Conservation (phyloP, 768 basidiomycete species). For the Lactarius deliciosus region DNA sequence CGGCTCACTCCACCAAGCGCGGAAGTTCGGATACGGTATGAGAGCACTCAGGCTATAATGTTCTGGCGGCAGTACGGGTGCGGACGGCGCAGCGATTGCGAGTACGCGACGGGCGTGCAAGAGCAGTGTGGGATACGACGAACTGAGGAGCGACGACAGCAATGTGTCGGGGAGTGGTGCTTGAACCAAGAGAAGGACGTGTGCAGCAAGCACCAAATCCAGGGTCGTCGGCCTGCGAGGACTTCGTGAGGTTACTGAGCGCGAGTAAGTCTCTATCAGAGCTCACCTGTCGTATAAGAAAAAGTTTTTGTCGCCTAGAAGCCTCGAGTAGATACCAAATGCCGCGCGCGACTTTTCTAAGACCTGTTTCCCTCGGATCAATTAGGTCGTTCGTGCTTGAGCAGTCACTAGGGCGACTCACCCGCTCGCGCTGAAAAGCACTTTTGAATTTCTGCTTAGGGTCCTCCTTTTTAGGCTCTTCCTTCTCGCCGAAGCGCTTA, state of each 20-base stretch:
- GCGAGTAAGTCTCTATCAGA: not conserved
- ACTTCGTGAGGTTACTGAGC: conserved; percentile 4
- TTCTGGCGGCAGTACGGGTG: conserved; percentile 31
- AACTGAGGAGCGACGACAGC: conserved; percentile 52
- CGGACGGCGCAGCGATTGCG: conserved; percentile 35
- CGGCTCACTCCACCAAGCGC: conserved; percentile 36
- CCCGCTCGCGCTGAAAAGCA: conserved; percentile 67
- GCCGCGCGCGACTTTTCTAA: conserved; percentile 55
- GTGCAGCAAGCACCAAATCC: conserved; percentile 67
- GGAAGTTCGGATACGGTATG: conserved; percentile 23
- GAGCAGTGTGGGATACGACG: conserved; percentile 56
- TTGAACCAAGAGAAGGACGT: conserved; percentile 57
- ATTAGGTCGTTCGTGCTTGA: conserved; percentile 7
- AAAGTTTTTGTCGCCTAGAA: conserved; percentile 52
- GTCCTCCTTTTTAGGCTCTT: conserved; percentile 36
- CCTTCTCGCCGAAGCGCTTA: conserved; percentile 36
- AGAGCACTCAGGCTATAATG: conserved; percentile 40
- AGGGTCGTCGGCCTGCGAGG: conserved; percentile 54
- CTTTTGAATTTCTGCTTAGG: conserved; percentile 44
- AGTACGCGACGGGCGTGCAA: conserved; percentile 57
- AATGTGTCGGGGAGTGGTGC: conserved; percentile 63
- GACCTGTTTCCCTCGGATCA: conserved; percentile 42
- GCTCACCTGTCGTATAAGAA: conserved; percentile 52
- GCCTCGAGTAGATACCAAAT: conserved; percentile 57
- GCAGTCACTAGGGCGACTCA: conserved; percentile 31